Evolutionary conservation across 2,329 filamentous ascomycete genomes (phyloP).

Genomic region (Didymella lethalis): DNA sequence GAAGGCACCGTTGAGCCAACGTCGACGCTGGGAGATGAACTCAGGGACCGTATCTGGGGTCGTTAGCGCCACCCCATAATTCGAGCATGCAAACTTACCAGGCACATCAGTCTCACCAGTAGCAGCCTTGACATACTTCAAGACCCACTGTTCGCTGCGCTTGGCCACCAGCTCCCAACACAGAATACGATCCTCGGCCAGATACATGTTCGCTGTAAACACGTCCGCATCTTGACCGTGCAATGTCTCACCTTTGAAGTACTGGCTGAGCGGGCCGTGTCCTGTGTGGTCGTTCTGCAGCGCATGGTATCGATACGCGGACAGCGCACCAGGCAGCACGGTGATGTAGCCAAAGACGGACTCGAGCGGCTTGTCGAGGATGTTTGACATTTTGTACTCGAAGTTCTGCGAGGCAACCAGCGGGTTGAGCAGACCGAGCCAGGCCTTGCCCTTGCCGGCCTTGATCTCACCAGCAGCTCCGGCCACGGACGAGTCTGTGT

Average conservation of each 20-base stretch:
- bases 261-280: conserved; percentile 93
- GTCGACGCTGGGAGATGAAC: conserved; percentile 93
- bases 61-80: neutral
- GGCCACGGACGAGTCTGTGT: conserved; percentile 95
- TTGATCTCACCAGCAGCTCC: conserved; percentile 98
- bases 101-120: conserved; percentile 98
- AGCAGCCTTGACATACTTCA: conserved; percentile 97
- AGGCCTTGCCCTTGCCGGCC: conserved; percentile 89
- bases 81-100: conserved; percentile 65
- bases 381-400: conserved; percentile 99
- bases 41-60: conserved; percentile 83
- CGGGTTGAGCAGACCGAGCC: conserved; percentile 86
- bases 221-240: conserved; percentile 96
- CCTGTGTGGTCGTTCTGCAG: conserved; percentile 96
- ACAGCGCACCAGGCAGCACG: conserved; percentile 91
- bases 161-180: conserved; percentile 98
- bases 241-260: conserved; percentile 98
- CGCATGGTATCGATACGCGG: conserved; percentile 94
- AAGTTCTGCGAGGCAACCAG: conserved; percentile 98
- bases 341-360: conserved; percentile 99
- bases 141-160: conserved; percentile 90
- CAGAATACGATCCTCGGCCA: conserved; percentile 87
- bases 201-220: conserved; percentile 96
- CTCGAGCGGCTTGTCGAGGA: conserved; percentile 95
- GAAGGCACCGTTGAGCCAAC: conserved; percentile 98